These are phyloP conservation scores for Sporothrix inflata DNA, from an alignment of 2,329 filamentous ascomycete genomes.

Conservation along the genomic window DNA sequence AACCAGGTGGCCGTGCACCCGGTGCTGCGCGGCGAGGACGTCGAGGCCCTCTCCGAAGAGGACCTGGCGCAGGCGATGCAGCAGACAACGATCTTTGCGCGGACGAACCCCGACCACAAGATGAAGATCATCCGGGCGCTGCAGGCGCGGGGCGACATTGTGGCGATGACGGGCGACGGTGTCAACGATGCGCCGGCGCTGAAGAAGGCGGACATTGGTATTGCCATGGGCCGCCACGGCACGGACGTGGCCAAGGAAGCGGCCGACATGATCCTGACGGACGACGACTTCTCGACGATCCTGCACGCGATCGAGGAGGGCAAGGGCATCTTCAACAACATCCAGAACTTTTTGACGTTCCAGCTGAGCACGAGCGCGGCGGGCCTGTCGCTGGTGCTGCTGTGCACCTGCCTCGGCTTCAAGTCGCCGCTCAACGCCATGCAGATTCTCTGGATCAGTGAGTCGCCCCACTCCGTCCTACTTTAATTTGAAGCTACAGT, in stretches of 20 bases:
- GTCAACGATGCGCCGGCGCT: conserved; percentile 97
- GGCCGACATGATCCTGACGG: conserved; percentile 89
- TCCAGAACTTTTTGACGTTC: conserved; percentile 98
- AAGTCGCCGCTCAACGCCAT: conserved; percentile 97
- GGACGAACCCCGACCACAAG: conserved; percentile 96
- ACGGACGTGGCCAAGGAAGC: conserved; percentile 98
- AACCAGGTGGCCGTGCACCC: conserved; percentile 65
- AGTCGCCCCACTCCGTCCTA: conserved; percentile 44
- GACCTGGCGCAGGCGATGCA: conserved; percentile 84
- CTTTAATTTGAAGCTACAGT: no score
- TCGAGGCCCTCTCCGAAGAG: conserved; percentile 87
- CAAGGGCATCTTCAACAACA: conserved; percentile 99
- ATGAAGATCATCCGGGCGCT: conserved; percentile 93
- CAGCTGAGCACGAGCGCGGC: conserved; percentile 97
- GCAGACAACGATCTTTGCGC: conserved; percentile 90
- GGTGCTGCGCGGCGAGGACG: conserved; percentile 84
- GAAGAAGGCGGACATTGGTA: conserved; percentile 97
- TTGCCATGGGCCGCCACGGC: conserved; percentile 92
- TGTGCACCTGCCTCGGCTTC: conserved; percentile 91
- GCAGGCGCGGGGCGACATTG: conserved; percentile 90
- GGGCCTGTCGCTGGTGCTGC: conserved; percentile 83
- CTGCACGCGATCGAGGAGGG: conserved; percentile 96
- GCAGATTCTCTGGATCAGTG: conserved; percentile 99
- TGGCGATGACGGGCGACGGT: conserved; percentile 98
- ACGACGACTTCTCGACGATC: conserved; percentile 90